phyloP scores from a whole-genome alignment of 2,329 filamentous ascomycete species.

The Incumbomyces lentus region DNA sequence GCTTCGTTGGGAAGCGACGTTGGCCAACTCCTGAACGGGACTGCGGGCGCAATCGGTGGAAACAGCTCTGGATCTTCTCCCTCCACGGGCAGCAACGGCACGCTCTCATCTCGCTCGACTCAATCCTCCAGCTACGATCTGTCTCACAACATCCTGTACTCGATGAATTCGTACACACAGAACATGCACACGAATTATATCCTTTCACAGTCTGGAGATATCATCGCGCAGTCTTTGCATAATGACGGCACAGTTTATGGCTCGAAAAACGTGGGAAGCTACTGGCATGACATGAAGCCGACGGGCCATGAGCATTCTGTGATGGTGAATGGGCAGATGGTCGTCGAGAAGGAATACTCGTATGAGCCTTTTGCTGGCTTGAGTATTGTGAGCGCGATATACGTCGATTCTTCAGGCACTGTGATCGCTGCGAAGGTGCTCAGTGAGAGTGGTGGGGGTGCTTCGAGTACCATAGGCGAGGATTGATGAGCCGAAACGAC shows the following conservation, averaged over 20 bases:
- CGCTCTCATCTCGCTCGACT: slow-evolving; percentile 9
- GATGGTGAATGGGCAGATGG: slow-evolving; percentile 33
- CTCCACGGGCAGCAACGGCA: slow-evolving; percentile 7
- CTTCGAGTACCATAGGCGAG: slow-evolving; percentile 41
- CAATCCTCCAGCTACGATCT: slow-evolving; percentile 33
- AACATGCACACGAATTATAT: slow-evolving; percentile 48
- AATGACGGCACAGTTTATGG: slow-evolving; percentile 42
- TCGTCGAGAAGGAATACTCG: slow-evolving; percentile 41
- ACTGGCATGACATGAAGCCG: slow-evolving; percentile 44
- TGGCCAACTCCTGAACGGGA: slow-evolving; percentile 38
- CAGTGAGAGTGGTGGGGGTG: slow-evolving; percentile 44
- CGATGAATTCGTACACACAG: slow-evolving; percentile 49
- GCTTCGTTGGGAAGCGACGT: slow-evolving; percentile 45
- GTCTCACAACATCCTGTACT: slow-evolving; percentile 50
- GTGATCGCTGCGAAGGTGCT: slow-evolving; percentile 44
- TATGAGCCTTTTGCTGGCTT: slow-evolving; percentile 43
- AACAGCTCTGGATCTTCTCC: slow-evolving; percentile 7
- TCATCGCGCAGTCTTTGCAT: slow-evolving; percentile 45
- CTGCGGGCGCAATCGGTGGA: slow-evolving; percentile 21
- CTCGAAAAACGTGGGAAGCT: slow-evolving; percentile 39
- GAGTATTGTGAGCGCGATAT: slow-evolving; percentile 39
- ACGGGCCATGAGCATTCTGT: slow-evolving; percentile 43
- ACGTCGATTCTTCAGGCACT: slow-evolving; percentile 36
- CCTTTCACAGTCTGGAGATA: slow-evolving; percentile 44
- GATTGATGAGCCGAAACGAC: neutral